Evolutionary conservation across 768 basidiomycete genomes (phyloP).

Genomic region (Erythrobasidium yunnanense): DNA sequence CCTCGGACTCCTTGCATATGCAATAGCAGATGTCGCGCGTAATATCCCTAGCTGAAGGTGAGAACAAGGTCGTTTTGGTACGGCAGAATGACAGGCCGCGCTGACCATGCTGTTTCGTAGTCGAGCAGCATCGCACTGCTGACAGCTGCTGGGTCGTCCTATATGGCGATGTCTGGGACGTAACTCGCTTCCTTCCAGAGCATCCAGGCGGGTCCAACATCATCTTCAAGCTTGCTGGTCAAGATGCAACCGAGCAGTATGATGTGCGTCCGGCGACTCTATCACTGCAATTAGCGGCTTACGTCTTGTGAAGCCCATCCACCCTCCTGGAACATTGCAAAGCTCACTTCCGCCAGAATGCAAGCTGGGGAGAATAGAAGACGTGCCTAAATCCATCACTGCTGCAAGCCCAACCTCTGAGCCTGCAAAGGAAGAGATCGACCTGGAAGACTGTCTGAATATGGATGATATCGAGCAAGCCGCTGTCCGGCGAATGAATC

Average conservation of each 20-base stretch:
- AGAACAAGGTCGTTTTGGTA: no score
- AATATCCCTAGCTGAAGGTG: no score
- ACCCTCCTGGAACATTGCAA: slow-evolving; percentile 43
- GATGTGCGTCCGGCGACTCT: not conserved
- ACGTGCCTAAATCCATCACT: not conserved
- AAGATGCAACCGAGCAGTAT: slow-evolving; percentile 77
- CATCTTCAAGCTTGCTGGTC: slow-evolving; percentile 64
- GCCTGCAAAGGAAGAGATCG: not conserved
- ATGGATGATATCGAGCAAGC: slow-evolving; percentile 33
- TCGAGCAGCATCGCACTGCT: slow-evolving; percentile 61
- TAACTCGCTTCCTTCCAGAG: slow-evolving; percentile 3
- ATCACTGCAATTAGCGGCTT: not conserved
- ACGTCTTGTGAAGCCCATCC: slow-evolving; percentile 32
- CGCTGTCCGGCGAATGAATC: not conserved
- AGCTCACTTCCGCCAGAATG: not conserved
- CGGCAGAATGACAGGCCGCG: no score
- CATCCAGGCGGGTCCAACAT: slow-evolving; percentile 55
- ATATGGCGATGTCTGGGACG: slow-evolving; percentile 18
- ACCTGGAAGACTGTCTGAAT: slow-evolving; percentile 31
- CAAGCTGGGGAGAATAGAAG: slow-evolving; percentile 2
- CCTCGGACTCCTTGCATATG: no score
- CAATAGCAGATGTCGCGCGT: no score
- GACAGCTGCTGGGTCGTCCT: slow-evolving; percentile 51
- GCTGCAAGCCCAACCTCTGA: not conserved
- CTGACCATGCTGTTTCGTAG: no score